Evolutionary conservation across 768 basidiomycete species (phyloP).

Genomic region (Dacryopinax spathularia): DNA sequence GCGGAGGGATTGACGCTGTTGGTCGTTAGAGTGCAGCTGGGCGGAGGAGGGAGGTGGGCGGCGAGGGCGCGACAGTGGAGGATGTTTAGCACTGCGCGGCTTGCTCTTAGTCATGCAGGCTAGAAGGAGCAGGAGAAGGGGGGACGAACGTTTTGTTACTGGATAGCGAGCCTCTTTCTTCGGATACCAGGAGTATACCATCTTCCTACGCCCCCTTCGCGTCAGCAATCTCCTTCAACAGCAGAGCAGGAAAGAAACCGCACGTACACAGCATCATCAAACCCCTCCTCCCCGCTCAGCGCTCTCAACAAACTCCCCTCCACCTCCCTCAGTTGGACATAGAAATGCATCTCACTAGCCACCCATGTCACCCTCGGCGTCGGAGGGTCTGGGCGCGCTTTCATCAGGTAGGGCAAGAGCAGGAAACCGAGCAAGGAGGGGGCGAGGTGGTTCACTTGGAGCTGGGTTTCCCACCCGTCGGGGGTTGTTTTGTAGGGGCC

Average conservation of each 20-base stretch:
- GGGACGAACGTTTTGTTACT: neutral
- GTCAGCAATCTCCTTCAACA: neutral
- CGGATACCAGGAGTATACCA: neutral
- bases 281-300: constrained; percentile 14
- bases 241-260: neutral
- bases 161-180: neutral
- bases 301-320: constrained; percentile 17
- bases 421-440: constrained; percentile 29
- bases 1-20: neutral
- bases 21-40: neutral
- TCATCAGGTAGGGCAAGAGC: constrained; percentile 31
- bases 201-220: neutral
- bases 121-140: neutral
- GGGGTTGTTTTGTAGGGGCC: constrained; percentile 19
- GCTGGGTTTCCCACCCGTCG: constrained; percentile 36
- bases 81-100: neutral
- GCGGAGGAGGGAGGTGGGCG: neutral
- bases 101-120: neutral
- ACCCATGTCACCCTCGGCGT: constrained; percentile 30
- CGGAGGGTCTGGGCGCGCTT: constrained; percentile 23
- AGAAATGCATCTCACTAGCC: constrained; percentile 31
- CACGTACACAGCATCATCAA: neutral
- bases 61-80: neutral
- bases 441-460: constrained; percentile 37
- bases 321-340: constrained; percentile 12